phyloP scores from a whole-genome alignment of 495 filamentous ascomycete genomes.

The Staphylotrichum tortipilum region DNA sequence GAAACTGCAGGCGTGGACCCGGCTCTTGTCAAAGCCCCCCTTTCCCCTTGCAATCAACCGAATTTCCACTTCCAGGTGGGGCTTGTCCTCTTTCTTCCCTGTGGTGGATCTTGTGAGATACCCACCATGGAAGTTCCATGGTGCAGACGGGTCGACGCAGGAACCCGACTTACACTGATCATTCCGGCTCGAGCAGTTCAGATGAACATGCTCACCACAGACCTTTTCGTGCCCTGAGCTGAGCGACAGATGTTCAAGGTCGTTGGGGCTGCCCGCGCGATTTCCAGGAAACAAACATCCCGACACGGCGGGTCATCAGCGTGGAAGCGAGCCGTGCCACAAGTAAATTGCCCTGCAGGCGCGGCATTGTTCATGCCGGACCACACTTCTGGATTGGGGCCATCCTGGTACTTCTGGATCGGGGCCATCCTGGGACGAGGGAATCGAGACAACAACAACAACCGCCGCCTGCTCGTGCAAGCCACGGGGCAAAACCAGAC shows the following conservation, averaged over 20 bases:
- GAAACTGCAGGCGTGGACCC: too few relatives aligned
- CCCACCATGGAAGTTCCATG: not conserved
- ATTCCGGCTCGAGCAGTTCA: not conserved
- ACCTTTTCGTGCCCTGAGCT: not conserved
- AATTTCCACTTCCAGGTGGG: too few relatives aligned
- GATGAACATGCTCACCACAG: not conserved
- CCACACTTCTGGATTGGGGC: not conserved
- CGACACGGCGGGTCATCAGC: not conserved
- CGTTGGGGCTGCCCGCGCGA: too few relatives aligned
- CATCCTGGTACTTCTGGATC: too few relatives aligned
- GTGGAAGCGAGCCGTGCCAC: not conserved
- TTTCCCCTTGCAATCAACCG: too few relatives aligned
- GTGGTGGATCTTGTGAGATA: not conserved
- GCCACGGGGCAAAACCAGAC: too few relatives aligned
- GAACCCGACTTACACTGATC: not conserved
- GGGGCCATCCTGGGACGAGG: too few relatives aligned
- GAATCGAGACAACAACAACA: too few relatives aligned
- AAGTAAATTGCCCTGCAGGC: not conserved
- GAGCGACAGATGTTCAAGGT: too few relatives aligned
- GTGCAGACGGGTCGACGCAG: constrained; percentile 1
- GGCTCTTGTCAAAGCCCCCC: too few relatives aligned
- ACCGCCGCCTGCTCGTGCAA: too few relatives aligned
- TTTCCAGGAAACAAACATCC: not conserved
- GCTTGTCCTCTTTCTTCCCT: too few relatives aligned
- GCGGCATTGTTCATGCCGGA: not conserved